Evolutionary conservation across 2,329 filamentous ascomycete genomes (phyloP), one percentile per base, ranked within the genome.

Genomic region (Aurifilum marmelostoma): DNA sequence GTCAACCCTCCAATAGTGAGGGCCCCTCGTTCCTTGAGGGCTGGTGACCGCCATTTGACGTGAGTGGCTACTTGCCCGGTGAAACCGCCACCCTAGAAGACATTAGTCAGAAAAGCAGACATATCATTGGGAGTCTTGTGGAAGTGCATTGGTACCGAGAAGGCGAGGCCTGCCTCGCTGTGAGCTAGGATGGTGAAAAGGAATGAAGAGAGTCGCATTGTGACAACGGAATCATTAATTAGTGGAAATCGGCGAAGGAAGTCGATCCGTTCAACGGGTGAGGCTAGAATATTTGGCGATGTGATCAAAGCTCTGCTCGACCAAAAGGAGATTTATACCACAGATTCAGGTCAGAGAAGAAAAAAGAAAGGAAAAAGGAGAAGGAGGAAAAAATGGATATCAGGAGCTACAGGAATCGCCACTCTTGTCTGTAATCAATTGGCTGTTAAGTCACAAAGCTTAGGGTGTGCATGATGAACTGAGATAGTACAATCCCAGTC

Each of bases 131-230:
- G 14, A 47, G 21, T 3, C n/a, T 14, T 24, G 8, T 4, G 27
- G 29, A 2, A 8, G 12, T n/a, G n/a, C 18, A 32, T 27, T 37
- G 61, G 18, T 70, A 70, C 68, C 56, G 68, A 67, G 65, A 67
- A 70, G n/a, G 50, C 61, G 29, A 70, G 68, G 50, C 65, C 65
- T 14, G 65, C 68, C 58, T 70, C 68, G 47, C 66, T 65, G n/a
- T 52, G 63, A 43, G 66, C 68, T 56, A 70, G 18, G 12, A 70
- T n/a, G 43, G 68, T 61, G 27, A 62, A 24, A 54, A 70, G 34
- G 27, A 62, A 43, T 12, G 56, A 54, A 68, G 43, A 24, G 16
- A 70, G 58, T 52, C 24, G 52, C 68, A 70, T 70, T 8, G 18
- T 67, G 24, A 27, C 43, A 39, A 21, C n/a, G n/a, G n/a, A 27